A percentile compares a stretch with the other conserved stretches of the same genome.
These are phyloP conservation scores for Pistacia integerrima DNA, from an alignment of 345 rosid genomes.

Conservation along the genomic window DNA sequence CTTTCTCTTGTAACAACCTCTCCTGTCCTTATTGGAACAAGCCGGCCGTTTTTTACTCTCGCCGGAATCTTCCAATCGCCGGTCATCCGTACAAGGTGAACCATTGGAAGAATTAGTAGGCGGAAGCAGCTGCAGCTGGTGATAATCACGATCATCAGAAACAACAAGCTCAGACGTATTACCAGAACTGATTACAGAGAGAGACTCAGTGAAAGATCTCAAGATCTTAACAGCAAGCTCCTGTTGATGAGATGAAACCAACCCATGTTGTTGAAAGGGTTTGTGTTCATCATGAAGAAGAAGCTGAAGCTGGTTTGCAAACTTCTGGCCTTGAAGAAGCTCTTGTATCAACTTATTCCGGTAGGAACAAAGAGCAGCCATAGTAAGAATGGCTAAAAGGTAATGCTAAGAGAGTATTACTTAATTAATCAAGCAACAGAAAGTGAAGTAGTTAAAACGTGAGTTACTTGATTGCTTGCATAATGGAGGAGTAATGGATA, in stretches of 20 bases:
- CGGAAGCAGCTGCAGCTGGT: background rate
- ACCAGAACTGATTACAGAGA: conserved; percentile 35
- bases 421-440: no score
- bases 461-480: background rate
- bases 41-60: conserved; percentile 49
- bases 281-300: conserved; percentile 25
- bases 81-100: conserved; percentile 33
- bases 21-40: conserved; percentile 34
- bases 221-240: conserved; percentile 53
- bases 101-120: conserved; percentile 31
- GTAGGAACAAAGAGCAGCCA: conserved; percentile 19
- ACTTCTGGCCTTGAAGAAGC: conserved; percentile 50
- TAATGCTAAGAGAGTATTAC: no score
- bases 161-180: conserved; percentile 18
- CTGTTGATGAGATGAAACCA: conserved; percentile 3
- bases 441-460: no score
- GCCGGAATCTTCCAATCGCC: conserved; percentile 56
- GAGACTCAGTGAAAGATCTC: conserved; percentile 40
- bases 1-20: conserved; percentile 91
- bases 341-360: conserved; percentile 31
- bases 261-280: conserved; percentile 18
- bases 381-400: background rate
- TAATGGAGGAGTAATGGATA: background rate
- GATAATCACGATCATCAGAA: conserved; percentile 7
- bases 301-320: conserved; percentile 45